Base-by-base conservation (phyloP, 495 filamentous ascomycete genomes). In the Pseudoneurospora amorphoporcata region DNA sequence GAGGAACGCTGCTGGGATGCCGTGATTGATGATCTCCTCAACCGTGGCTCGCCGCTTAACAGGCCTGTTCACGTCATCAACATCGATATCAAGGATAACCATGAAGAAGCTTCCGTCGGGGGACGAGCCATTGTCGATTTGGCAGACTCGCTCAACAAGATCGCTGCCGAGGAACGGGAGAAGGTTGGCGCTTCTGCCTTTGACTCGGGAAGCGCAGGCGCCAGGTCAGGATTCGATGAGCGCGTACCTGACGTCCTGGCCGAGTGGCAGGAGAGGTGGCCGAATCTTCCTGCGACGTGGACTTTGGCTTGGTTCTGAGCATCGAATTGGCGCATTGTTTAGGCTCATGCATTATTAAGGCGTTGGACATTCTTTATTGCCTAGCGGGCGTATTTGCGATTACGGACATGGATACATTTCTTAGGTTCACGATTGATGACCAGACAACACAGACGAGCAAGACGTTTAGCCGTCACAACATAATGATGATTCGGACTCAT, bases 1-100 rank as follows among this genome's bases (percentile, higher is more conserved):
- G 96, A 99, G 80, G 96, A 99, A 81, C 87, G 95, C 65, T 99
- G 96, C 80, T 99, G 95, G 93, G 96, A 99, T 83, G 95, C 96
- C 42, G 95, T 99, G 58, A 88, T 99, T 8, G 96, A 99, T 75
- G 94, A 99, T 78, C 84, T 99, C 69, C 87, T 94, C 53, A 92
- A 89, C 74, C 88, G 96, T 73, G 94, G 94, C 12, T 88, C 90
- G 0, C 88, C 89, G 7, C 85, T 98, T 35, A 98, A 98, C 81
- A 86, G 92, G 10, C 94, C 95, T 0, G 94, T 99, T 10, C 95
- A 99, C 79, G 91, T 99, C 72, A 94, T 99, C 83, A 98, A 98
- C 78, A 90, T 99, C 69, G 95, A 98, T 80, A 98, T 99, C 79
- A 95, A 91, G 80, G 96, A 99, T 83, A 99, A 98, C 77, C 95